Evolutionary conservation across 148 eudicot genomes (phyloP).

Genomic region (Polygonum maritimum): DNA sequence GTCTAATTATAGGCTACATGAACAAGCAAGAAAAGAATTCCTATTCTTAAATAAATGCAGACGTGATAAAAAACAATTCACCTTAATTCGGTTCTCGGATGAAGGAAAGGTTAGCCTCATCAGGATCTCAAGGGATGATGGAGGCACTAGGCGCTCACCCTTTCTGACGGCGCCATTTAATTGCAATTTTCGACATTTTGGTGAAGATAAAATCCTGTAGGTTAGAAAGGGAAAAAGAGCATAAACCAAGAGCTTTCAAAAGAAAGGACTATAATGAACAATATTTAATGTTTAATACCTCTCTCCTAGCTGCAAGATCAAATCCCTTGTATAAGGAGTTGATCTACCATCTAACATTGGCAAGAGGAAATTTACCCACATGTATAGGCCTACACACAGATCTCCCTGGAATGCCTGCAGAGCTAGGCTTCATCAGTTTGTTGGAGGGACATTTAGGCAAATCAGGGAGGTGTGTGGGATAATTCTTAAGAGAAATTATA

Average conservation of each 20-base stretch:
- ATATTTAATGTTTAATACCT: slow-evolving; percentile 25
- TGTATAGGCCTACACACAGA: slow-evolving; percentile 43
- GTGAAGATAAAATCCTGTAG: slow-evolving; percentile 39
- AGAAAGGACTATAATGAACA: neutral
- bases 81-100: slow-evolving; percentile 44
- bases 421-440: neutral
- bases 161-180: slow-evolving; percentile 53
- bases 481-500: slow-evolving; percentile 10
- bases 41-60: neutral
- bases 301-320: slow-evolving; percentile 52
- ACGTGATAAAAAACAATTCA: slow-evolving; percentile 9
- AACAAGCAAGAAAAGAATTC: neutral
- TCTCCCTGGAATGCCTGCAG: slow-evolving; percentile 52
- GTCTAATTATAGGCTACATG: neutral
- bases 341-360: slow-evolving; percentile 44
- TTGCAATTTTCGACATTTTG: slow-evolving; percentile 47
- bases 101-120: slow-evolving; percentile 56
- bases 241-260: neutral
- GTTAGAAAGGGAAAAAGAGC: neutral
- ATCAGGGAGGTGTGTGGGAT: neutral
- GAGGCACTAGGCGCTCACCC: slow-evolving; percentile 62
- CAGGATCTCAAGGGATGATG: slow-evolving; percentile 43
- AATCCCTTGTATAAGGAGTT: slow-evolving; percentile 46
- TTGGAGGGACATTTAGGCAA: neutral
- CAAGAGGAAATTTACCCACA: slow-evolving; percentile 40